Percentiles rank a stretch among this genome's conserved stretches.
phyloP scores from a whole-genome alignment of 495 filamentous ascomycete genomes.

The Schizothecium vesticola region DNA sequence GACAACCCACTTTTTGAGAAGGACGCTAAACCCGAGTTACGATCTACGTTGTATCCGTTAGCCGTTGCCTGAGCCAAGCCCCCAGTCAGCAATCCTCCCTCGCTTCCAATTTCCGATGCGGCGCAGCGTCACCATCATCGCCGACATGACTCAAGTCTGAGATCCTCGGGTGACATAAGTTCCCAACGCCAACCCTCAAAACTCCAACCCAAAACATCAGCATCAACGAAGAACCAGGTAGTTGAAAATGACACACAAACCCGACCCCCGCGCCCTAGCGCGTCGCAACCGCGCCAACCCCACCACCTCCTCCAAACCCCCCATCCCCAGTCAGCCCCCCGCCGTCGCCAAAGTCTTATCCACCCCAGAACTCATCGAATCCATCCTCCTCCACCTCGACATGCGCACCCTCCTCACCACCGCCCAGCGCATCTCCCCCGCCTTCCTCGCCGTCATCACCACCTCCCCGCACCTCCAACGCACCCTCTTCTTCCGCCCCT shows the following conservation, averaged over 20 bases:
- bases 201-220: background rate
- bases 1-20: no score
- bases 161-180: background rate
- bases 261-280: background rate
- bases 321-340: background rate
- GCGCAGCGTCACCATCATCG: background rate
- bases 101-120: background rate
- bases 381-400: slow-evolving; percentile 19
- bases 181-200: background rate
- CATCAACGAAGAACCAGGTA: background rate
- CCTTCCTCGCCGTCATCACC: slow-evolving; percentile 11
- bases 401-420: slow-evolving; percentile 16
- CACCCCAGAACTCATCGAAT: slow-evolving; percentile 15
- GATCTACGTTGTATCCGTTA: background rate
- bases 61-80: background rate
- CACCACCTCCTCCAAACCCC: background rate
- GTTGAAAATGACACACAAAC: background rate
- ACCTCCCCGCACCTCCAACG: slow-evolving; percentile 11
- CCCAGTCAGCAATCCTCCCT: background rate
- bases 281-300: background rate
- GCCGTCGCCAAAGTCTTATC: background rate
- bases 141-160: background rate
- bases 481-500: slow-evolving; percentile 12
- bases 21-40: background rate
- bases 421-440: slow-evolving; percentile 10